A percentile compares a stretch with the other conserved stretches of the same genome.
Evolutionary conservation across 148 eudicot species (phyloP).

Genomic region (Agrostemma githago): DNA sequence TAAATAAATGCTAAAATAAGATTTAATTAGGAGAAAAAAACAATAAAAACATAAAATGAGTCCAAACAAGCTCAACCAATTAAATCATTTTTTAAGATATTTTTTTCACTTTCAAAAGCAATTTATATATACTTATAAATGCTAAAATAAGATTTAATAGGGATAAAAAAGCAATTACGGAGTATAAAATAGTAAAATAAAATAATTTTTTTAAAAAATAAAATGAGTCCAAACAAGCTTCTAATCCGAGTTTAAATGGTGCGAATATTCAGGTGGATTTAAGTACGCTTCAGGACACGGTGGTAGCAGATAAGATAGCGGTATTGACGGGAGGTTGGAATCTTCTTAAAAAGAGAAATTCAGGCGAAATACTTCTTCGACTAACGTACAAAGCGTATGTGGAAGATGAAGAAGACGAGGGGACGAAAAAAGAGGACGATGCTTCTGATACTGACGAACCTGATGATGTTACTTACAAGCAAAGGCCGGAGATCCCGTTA

Average conservation of each 20-base stretch:
- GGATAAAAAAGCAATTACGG: too few relatives aligned
- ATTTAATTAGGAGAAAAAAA: too few relatives aligned
- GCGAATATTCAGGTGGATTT: conserved; percentile 62
- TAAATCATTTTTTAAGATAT: too few relatives aligned
- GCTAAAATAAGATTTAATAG: too few relatives aligned
- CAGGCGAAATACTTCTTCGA: conserved; percentile 80
- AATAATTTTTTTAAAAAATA: too few relatives aligned
- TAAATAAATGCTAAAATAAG: too few relatives aligned
- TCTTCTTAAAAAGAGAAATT: conserved; percentile 47
- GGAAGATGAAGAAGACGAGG: conserved; percentile 95
- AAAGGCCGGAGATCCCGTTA: conserved; percentile 26
- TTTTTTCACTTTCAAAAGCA: too few relatives aligned
- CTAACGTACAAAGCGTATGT: conserved; percentile 94
- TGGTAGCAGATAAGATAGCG: conserved; percentile 78
- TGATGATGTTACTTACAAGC: conserved; percentile 40
- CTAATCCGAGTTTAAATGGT: neutral
- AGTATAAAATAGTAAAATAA: too few relatives aligned
- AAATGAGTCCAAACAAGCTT: too few relatives aligned
- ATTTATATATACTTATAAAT: too few relatives aligned
- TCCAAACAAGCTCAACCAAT: too few relatives aligned
- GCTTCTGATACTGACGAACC: conserved; percentile 61
- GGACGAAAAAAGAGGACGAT: conserved; percentile 48
- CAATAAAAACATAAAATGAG: too few relatives aligned
- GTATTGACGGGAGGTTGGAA: conserved; percentile 77
- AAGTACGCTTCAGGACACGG: conserved; percentile 81